Conservation (phyloP, 2,329 filamentous ascomycete species). For the Fusarium pseudoanthophilum region DNA sequence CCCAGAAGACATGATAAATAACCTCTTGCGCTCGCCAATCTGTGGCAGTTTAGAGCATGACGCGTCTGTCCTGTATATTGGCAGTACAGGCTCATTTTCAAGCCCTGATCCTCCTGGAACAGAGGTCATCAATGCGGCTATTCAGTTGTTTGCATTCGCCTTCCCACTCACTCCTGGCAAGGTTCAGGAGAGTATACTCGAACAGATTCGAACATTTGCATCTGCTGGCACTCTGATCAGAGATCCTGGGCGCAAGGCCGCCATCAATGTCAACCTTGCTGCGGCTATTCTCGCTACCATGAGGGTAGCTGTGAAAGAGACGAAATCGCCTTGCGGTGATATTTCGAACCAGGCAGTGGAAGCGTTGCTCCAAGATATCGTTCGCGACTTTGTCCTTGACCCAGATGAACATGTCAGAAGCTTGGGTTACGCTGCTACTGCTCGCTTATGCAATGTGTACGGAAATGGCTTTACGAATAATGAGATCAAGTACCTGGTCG, state of each 20-base stretch:
- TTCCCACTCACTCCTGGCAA: slow-evolving; percentile 89
- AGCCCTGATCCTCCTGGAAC: slow-evolving; percentile 84
- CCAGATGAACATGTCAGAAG: slow-evolving; percentile 87
- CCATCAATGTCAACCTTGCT: slow-evolving; percentile 90
- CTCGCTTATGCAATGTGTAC: slow-evolving; percentile 83
- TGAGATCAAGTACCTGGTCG: slow-evolving; percentile 91
- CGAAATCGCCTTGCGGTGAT: slow-evolving; percentile 76
- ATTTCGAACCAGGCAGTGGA: slow-evolving; percentile 81
- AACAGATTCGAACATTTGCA: slow-evolving; percentile 92
- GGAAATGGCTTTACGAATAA: slow-evolving; percentile 89
- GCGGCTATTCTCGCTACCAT: slow-evolving; percentile 82
- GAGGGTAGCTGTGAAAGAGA: slow-evolving; percentile 86
- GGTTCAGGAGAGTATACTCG: slow-evolving; percentile 94
- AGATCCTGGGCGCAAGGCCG: slow-evolving; percentile 87
- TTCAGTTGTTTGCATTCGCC: slow-evolving; percentile 90
- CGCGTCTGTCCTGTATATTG: slow-evolving; percentile 80
- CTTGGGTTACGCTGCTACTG: slow-evolving; percentile 85
- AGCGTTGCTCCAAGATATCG: slow-evolving; percentile 82
- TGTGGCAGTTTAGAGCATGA: slow-evolving; percentile 91
- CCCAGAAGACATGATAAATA: slow-evolving; percentile 73
- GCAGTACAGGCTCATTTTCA: slow-evolving; percentile 55
- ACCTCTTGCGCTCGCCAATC: slow-evolving; percentile 73
- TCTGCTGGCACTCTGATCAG: slow-evolving; percentile 82
- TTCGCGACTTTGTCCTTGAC: slow-evolving; percentile 79
- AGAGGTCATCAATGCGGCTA: slow-evolving; percentile 93